Base-by-base conservation (phyloP, 129 eudicot genomes). In the Lactuca saligna region DNA sequence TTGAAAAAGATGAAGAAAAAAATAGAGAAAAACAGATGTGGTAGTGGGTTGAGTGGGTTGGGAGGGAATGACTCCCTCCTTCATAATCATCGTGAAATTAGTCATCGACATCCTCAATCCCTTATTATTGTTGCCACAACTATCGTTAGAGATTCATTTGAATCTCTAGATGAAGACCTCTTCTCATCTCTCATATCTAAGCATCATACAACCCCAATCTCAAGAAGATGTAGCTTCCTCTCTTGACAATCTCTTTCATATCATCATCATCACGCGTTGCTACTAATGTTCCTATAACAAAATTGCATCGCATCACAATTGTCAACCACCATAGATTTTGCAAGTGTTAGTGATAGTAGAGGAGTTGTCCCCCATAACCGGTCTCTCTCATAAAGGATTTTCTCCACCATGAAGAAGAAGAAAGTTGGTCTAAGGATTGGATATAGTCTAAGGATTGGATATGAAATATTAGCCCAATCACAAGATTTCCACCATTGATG, bases 341-440 rank as follows among this genome's bases (percentile, higher is more conserved):
- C 61, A 29, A 48, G 41, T 68, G 17, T 29, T 13, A 32, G 48
- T 54, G 17, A 20, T 13, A 69, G 29, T 13, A 57, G 25, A 17
- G 37, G 61, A 68, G 73, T 14, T 55, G 54, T 39, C 35, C 38
- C 75, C 4, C 17, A 58, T 15, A 35, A 56, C 34, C 64, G 57
- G 51, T 75, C 63, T 3, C 65, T 55, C n/a, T 29, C 81, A 15
- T 74, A 72, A 61, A 85, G 81, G 31, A 79, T 78, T 61, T 29
- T 57, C 5, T 82, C 91, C 34, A 64, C 63, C 12, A 75, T 91
- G 70, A 88, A 85, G 79, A 88, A 88, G 75, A 85, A 83, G 71
- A 73, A 82, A 80, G 83, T 84, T 31, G 85, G 82, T 10, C 46
- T 88, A 46, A 72, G 89, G 70, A 88, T 88, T 14, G 96, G 96